phyloP scores from a whole-genome alignment of 805 yeast species.

The Aciculoconidium aculeatum region DNA sequence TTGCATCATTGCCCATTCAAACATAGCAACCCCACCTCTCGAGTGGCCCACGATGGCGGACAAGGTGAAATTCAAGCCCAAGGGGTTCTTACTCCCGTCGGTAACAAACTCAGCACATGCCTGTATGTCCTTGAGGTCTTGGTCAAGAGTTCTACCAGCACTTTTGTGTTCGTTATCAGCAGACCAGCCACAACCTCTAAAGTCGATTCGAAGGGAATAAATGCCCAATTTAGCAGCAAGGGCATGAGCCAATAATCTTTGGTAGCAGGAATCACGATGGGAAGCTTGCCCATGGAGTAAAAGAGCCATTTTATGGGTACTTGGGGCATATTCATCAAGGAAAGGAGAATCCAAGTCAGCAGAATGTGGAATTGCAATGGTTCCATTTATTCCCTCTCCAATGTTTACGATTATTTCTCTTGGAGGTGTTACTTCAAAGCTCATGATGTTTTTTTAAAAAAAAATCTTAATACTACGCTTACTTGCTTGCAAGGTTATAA shows the following conservation, averaged over 20 bases:
- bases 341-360: conserved; percentile 18
- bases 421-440: too few species aligned
- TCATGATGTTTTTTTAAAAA: too few species aligned
- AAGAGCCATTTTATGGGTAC: conserved; percentile 49
- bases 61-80: conserved; percentile 40
- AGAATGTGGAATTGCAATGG: conserved; percentile 34
- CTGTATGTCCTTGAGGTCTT: conserved; percentile 67
- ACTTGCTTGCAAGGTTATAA: too few species aligned
- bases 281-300: conserved; percentile 84
- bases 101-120: conserved; percentile 24
- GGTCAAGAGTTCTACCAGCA: conserved; percentile 51
- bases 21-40: conserved; percentile 72
- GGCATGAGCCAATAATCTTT: conserved; percentile 51
- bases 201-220: conserved; percentile 71
- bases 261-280: conserved; percentile 76
- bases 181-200: conserved; percentile 80
- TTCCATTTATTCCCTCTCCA: conserved; percentile 30
- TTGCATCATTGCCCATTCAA: conserved; percentile 57
- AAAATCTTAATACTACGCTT: too few species aligned
- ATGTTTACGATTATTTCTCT: conserved; percentile 31
- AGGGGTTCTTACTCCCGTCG: conserved; percentile 25
- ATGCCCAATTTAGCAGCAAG: conserved; percentile 57
- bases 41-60: conserved; percentile 71
- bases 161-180: conserved; percentile 37
- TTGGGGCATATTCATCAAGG: conserved; percentile 26